phyloP scores from a whole-genome alignment of 768 basidiomycete species.

The Hygrophorus pudorinus region DNA sequence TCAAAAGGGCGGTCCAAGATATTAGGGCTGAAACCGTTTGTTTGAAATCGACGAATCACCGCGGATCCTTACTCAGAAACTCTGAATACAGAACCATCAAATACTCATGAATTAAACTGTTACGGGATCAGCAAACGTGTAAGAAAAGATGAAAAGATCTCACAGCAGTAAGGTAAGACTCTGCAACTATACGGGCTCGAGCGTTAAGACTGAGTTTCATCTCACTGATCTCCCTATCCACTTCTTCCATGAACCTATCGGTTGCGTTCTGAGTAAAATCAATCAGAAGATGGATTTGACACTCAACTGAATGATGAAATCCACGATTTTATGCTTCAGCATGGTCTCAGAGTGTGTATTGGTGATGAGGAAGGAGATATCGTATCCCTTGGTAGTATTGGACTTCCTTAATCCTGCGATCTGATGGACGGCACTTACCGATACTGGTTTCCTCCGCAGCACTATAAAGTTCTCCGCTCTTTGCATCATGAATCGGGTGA shows the following conservation, averaged over 20 bases:
- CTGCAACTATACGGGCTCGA: constrained; percentile 92
- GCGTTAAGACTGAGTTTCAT: constrained; percentile 98
- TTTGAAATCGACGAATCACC: too few species aligned
- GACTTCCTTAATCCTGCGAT: background rate
- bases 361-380: constrained; percentile 97
- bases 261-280: constrained; percentile 2
- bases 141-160: constrained; percentile 19
- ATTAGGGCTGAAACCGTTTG: too few species aligned
- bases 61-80: too few species aligned
- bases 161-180: constrained; percentile 90
- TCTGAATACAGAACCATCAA: too few species aligned
- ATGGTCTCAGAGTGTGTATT: constrained; percentile 96
- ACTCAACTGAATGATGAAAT: constrained; percentile 95
- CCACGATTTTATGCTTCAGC: constrained; percentile 99
- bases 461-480: constrained; percentile 97
- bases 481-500: constrained; percentile 99
- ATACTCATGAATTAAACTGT: constrained; percentile 1
- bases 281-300: constrained; percentile 2
- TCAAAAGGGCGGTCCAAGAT: too few species aligned
- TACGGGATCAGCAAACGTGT: background rate
- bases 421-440: constrained; percentile 35
- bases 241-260: constrained; percentile 92
- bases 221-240: constrained; percentile 98
- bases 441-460: constrained; percentile 87
- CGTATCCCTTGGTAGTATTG: constrained; percentile 67